A percentile compares a stretch with the other conserved stretches of the same genome.
phyloP scores from a whole-genome alignment of 2,329 filamentous ascomycete species.

The Lecanicillium sp. region DNA sequence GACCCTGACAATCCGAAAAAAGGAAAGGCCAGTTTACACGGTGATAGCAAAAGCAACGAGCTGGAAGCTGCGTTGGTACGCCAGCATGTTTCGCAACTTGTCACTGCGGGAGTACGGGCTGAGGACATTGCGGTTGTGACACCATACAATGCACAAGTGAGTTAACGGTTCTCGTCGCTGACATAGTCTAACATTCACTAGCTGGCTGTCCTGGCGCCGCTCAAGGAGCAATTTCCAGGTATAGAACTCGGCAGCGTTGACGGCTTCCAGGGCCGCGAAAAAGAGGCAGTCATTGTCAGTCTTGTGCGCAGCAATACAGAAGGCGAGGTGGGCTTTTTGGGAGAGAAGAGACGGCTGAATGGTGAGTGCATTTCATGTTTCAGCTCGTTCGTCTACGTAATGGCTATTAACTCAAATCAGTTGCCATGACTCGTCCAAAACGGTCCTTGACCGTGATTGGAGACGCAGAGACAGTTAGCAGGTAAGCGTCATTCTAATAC shows the following conservation, averaged over 20 bases:
- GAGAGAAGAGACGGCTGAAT: slow-evolving; percentile 85
- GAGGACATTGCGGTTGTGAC: slow-evolving; percentile 91
- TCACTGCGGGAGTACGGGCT: slow-evolving; percentile 70
- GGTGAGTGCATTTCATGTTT: slow-evolving; percentile 46
- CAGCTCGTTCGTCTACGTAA: background rate
- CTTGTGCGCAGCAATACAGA: slow-evolving; percentile 87
- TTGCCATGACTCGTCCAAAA: slow-evolving; percentile 94
- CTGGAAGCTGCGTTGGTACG: slow-evolving; percentile 79
- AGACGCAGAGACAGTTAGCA: slow-evolving; percentile 86
- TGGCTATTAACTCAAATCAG: too few species aligned
- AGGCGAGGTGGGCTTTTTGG: slow-evolving; percentile 85
- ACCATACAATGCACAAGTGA: slow-evolving; percentile 87
- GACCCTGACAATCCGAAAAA: slow-evolving; percentile 41
- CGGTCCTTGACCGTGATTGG: slow-evolving; percentile 86
- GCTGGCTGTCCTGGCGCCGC: slow-evolving; percentile 68
- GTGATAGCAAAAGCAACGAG: slow-evolving; percentile 79
- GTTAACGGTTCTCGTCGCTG: background rate
- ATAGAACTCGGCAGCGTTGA: slow-evolving; percentile 96
- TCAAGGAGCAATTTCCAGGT: slow-evolving; percentile 75
- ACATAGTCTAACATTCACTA: slow-evolving; percentile 25
- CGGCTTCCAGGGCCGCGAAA: slow-evolving; percentile 94
- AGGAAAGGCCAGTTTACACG: slow-evolving; percentile 35
- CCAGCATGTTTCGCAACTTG: slow-evolving; percentile 66
- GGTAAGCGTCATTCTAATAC: too few species aligned
- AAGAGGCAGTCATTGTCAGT: slow-evolving; percentile 88